Evolutionary conservation across 441 rosid species (phyloP).

Genomic region (Jatropha podagrica): DNA sequence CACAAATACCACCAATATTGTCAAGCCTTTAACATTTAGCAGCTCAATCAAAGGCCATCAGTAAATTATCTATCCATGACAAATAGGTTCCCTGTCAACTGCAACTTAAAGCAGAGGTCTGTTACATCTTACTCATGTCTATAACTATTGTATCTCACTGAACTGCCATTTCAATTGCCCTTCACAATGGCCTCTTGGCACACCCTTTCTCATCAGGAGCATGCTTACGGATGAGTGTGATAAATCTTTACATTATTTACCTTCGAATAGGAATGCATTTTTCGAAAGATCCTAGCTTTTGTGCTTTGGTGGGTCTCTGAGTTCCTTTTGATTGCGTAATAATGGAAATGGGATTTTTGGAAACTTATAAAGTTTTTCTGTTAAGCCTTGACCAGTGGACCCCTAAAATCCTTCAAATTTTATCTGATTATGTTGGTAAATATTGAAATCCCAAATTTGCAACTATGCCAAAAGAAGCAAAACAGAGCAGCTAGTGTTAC

Average conservation of each 20-base stretch:
- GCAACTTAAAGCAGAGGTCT: not conserved
- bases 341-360: too few species aligned
- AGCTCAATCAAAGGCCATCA: not conserved
- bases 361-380: too few species aligned
- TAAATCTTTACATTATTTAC: not conserved
- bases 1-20: not conserved
- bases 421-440: too few species aligned
- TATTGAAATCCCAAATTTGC: not conserved
- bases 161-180: not conserved
- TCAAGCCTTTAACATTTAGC: not conserved
- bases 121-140: not conserved
- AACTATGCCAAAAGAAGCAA: not conserved
- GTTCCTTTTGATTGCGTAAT: too few species aligned
- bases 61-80: not conserved
- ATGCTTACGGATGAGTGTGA: not conserved
- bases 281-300: too few species aligned
- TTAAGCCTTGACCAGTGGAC: too few species aligned
- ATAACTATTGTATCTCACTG: not conserved
- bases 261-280: too few species aligned
- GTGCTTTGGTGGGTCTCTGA: too few species aligned
- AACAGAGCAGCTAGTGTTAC: not conserved
- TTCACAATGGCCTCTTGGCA: not conserved
- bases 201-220: not conserved
- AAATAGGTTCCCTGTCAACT: not conserved
- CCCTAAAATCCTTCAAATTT: too few species aligned